These are phyloP conservation scores for Euphorbia corollata DNA, from an alignment of 441 rosid species.

Conservation along the genomic window DNA sequence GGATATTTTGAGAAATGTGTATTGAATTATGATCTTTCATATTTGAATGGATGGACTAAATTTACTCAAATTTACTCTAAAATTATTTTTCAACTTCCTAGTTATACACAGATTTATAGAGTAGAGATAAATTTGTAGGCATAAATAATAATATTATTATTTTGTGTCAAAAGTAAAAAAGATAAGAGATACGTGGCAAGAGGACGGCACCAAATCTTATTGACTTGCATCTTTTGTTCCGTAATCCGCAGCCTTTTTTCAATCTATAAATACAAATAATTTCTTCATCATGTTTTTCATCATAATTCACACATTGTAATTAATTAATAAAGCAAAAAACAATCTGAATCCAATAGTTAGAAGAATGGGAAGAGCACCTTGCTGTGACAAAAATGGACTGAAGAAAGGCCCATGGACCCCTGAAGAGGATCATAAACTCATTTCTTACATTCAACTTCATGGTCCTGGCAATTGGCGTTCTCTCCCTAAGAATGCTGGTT, in stretches of 20 bases:
- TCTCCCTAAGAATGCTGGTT: constrained; percentile 90
- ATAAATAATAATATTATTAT: too few relatives aligned
- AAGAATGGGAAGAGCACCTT: constrained; percentile 87
- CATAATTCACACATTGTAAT: background rate
- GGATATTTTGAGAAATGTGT: too few relatives aligned
- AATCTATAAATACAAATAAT: background rate
- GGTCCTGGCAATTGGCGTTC: constrained; percentile 82
- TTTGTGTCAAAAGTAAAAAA: background rate
- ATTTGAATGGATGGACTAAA: too few relatives aligned
- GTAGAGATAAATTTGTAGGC: too few relatives aligned
- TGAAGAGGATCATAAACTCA: constrained; percentile 77
- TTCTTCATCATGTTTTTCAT: background rate
- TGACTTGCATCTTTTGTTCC: constrained; percentile 40
- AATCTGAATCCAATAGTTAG: too few relatives aligned
- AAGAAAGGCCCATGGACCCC: constrained; percentile 95
- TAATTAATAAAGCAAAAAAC: background rate
- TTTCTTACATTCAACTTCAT: constrained; percentile 51
- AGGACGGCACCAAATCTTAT: constrained; percentile 60
- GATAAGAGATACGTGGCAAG: constrained; percentile 25
- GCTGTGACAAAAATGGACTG: constrained; percentile 81
- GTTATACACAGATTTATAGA: too few relatives aligned
- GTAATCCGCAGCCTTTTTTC: constrained; percentile 20
- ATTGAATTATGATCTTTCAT: too few relatives aligned
- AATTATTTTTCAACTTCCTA: too few relatives aligned
- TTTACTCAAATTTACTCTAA: too few relatives aligned